A percentile compares a stretch with the other conserved stretches of the same genome.
These are phyloP conservation scores for Syncephalis fuscata DNA, from an alignment of 371 early-diverging fungal genomes.

Conservation along the genomic window DNA sequence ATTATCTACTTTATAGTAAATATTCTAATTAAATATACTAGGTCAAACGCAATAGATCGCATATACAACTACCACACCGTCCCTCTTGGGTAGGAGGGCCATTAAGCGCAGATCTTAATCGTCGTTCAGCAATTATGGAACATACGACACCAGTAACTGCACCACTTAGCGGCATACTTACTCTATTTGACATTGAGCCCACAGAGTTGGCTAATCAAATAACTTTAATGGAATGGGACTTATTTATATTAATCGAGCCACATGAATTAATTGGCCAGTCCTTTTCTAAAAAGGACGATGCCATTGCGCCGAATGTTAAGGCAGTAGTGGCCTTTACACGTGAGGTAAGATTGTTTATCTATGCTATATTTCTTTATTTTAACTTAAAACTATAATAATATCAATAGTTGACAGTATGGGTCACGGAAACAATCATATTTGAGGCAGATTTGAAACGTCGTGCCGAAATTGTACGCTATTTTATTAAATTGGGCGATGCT, in stretches of 20 bases:
- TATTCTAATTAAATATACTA: too few species aligned
- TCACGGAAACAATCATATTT: constrained; percentile 40
- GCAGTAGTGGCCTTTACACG: not conserved
- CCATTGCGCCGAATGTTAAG: constrained; percentile 12
- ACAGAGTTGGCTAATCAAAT: constrained; percentile 60
- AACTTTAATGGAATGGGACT: constrained; percentile 37
- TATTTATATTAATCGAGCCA: constrained; percentile 38
- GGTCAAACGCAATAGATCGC: too few species aligned
- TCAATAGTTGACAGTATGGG: constrained; percentile 55
- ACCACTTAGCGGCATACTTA: constrained; percentile 8
- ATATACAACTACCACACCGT: too few species aligned
- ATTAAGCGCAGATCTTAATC: too few species aligned
- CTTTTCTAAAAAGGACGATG: constrained; percentile 27
- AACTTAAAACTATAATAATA: not conserved
- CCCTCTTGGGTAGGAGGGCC: too few species aligned
- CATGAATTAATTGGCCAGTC: constrained; percentile 42
- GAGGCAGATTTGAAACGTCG: constrained; percentile 66
- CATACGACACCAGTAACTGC: too few species aligned
- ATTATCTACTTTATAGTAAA: too few species aligned
- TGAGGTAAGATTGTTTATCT: not conserved
- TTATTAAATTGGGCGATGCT: constrained; percentile 25
- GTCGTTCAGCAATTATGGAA: too few species aligned
- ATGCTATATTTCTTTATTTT: not conserved
- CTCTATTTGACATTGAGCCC: constrained; percentile 54
- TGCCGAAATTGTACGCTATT: constrained; percentile 55